Conservation (phyloP, 345 rosid genomes). For the Atalantia buxifolia region DNA sequence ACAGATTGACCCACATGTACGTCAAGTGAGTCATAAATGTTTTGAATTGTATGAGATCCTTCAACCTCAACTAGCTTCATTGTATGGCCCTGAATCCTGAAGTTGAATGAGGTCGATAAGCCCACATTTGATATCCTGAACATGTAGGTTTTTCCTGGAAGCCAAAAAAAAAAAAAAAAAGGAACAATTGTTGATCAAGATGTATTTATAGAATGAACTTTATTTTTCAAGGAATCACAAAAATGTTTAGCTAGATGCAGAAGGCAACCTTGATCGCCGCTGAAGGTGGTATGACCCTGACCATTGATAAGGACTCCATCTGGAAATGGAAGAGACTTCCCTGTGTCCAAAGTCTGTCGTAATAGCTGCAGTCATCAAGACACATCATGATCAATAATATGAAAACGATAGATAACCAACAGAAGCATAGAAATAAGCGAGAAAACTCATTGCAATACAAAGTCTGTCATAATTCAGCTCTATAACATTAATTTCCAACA, state of each 20-base stretch:
- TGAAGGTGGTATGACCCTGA: conserved; percentile 42
- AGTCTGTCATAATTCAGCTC: no score
- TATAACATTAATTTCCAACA: neutral
- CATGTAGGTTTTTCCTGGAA: conserved; percentile 83
- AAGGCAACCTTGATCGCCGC: conserved; percentile 57
- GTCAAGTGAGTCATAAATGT: conserved; percentile 74
- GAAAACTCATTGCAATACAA: neutral
- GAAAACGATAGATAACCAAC: neutral
- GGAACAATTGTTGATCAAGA: conserved; percentile 1
- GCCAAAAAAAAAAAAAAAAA: neutral
- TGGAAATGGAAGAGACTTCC: conserved; percentile 60
- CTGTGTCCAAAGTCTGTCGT: conserved; percentile 58
- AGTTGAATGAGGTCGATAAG: conserved; percentile 58
- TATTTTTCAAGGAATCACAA: neutral
- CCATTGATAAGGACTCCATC: conserved; percentile 69
- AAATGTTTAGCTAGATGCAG: neutral
- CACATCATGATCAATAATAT: neutral
- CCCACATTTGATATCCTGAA: conserved; percentile 89
- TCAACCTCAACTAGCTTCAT: conserved; percentile 90
- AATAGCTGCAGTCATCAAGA: conserved; percentile 36
- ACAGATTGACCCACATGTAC: conserved; percentile 90
- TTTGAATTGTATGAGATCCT: conserved; percentile 80
- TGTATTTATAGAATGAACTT: neutral
- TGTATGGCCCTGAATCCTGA: conserved; percentile 78
- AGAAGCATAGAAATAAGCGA: neutral